Percentiles rank a stretch among this genome's conserved stretches.
These are phyloP conservation scores for Xerophyta viscosa DNA, from an alignment of 106 monocot species.

Conservation along the genomic window DNA sequence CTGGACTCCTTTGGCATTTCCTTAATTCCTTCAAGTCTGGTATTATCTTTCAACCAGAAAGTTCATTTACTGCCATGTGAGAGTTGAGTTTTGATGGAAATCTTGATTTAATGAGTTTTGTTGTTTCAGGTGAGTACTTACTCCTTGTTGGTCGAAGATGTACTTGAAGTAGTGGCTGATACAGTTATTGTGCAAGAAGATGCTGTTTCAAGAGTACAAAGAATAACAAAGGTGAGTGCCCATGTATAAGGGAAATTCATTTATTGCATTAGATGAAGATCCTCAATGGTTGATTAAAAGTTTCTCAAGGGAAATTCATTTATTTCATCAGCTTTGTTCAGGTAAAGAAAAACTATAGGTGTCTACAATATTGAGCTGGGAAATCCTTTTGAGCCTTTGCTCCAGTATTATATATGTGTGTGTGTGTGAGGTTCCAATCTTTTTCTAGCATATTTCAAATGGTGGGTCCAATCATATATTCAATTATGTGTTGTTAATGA, in stretches of 20 bases:
- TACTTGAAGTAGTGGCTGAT: conserved; percentile 61
- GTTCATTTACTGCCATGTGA: background rate
- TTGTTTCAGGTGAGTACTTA: conserved; percentile 73
- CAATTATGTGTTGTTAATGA: too few relatives aligned
- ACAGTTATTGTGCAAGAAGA: conserved; percentile 52
- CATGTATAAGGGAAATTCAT: background rate
- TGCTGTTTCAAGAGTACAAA: conserved; percentile 65
- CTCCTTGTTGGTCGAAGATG: conserved; percentile 60
- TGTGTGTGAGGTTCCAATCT: too few relatives aligned
- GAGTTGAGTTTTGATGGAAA: background rate
- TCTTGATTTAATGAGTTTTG: background rate
- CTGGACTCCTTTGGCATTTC: conserved; percentile 85
- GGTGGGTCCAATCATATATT: too few relatives aligned
- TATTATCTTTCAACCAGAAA: conserved; percentile 11
- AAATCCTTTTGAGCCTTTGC: background rate
- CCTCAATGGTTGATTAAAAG: background rate
- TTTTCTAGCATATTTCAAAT: too few relatives aligned
- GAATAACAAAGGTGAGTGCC: conserved; percentile 64
- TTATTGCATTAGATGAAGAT: background rate
- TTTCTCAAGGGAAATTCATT: background rate
- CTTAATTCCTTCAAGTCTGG: conserved; percentile 72
- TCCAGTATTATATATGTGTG: background rate
- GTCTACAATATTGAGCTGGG: too few relatives aligned
- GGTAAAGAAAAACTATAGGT: background rate
- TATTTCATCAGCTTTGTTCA: background rate